phyloP scores from a whole-genome alignment of 1,139 yeast species.

The Debaryomyces subglobosus region DNA sequence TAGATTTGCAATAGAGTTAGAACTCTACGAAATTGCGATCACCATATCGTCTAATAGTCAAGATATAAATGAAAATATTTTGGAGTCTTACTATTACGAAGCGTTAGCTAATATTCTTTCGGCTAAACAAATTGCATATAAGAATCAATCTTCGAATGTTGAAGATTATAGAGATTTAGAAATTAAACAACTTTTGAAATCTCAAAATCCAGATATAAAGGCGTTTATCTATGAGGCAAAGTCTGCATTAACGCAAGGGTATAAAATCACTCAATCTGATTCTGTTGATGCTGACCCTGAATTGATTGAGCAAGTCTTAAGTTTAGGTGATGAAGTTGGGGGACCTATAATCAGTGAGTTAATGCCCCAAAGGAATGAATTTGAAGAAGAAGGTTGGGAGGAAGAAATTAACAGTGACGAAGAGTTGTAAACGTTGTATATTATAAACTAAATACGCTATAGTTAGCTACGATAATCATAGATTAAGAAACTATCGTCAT shows the following conservation, averaged over 20 bases:
- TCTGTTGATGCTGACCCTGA: constrained; percentile 57
- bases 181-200: constrained; percentile 32
- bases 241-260: constrained; percentile 58
- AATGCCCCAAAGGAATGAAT: constrained; percentile 45
- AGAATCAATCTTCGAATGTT: constrained; percentile 25
- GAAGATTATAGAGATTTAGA: constrained; percentile 55
- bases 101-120: constrained; percentile 71
- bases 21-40: constrained; percentile 64
- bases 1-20: constrained; percentile 78
- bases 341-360: constrained; percentile 57
- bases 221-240: constrained; percentile 48
- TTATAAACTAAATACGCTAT: constrained; percentile 9
- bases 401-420: constrained; percentile 42
- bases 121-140: constrained; percentile 42
- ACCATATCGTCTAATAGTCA: constrained; percentile 63
- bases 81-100: constrained; percentile 80
- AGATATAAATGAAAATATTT: constrained; percentile 79
- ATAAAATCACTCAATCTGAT: constrained; percentile 48
- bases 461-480: neutral
- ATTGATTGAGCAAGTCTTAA: constrained; percentile 53
- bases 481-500: neutral
- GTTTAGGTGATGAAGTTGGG: constrained; percentile 56
- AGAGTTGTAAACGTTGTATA: constrained; percentile 11
- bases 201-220: constrained; percentile 32
- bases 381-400: constrained; percentile 48